Evolutionary conservation across 768 basidiomycete species (phyloP), one percentile per base, ranked within the genome.

Genomic region (Lactarius tabidus): DNA sequence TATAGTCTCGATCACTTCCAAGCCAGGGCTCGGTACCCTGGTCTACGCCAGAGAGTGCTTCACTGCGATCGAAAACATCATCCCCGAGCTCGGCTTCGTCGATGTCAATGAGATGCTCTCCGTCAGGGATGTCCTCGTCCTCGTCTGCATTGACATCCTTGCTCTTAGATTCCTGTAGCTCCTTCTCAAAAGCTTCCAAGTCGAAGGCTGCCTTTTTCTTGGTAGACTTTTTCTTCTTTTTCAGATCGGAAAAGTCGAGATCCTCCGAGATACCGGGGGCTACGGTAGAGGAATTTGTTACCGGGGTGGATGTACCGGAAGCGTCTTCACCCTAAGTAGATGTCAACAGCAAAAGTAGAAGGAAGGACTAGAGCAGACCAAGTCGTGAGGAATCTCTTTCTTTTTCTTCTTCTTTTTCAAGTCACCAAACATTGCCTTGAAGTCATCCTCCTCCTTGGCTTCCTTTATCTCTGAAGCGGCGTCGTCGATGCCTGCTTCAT

Each of bases 111-210:
- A 86, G 81, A 69, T 85, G 85, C 28, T 82, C 85, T 51, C 85
- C 88, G 60, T 85, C 85, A 33, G 82, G 85, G 23, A 82, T 81
- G 14, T 83, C 84, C 2, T 79, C 84, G 29, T 79, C 81, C 28
- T 82, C 87, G 15, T 83, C 84, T 1, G 78, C 84, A 36, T 78
- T 81, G 35, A 75, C 76, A 2, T 83, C 76, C 70, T 89, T 89
- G 28, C 81, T 78, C 72, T 89, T 89, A 28, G 86, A 82, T 52
- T 87, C 84, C 67, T 86, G 87, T 51, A 96, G 79, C 77, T 95
- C 93, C 76, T 93, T 94, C 81, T 96, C 95, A 71, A 97, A 96
- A 1, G 92, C 95, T 74, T 96, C 93, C 71, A 96, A 79, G 74
- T 95, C 93, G 59, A 90, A 87, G 2, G 91, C 86, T 23, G 89